Evolutionary conservation across 495 filamentous ascomycete genomes (phyloP), one percentile per base, ranked within the genome.

Genomic region (Aspergillus saccharolyticus): DNA sequence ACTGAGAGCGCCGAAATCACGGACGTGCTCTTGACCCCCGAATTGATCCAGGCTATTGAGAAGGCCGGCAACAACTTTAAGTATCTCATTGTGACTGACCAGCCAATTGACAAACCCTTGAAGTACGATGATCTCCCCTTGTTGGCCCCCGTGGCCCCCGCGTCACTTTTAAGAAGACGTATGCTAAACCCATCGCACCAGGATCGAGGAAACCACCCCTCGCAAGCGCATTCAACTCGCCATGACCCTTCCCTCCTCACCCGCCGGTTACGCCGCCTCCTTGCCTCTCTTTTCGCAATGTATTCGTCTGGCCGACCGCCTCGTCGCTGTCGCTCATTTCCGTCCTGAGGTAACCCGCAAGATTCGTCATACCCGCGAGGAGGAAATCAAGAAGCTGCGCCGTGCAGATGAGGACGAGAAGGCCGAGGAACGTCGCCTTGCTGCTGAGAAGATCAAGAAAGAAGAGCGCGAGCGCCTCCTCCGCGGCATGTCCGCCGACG

Each of bases 1-100:
- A 91, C 83, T 59, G 94, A 98, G 80, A 96, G 85, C 68, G 91
- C 91, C 22, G 95, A 97, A 72, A 84, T 98, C 62, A 96, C 91
- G n/a, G 90, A 97, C 16, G 77, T 83, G 14, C 70, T 97, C 43
- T 78, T 97, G 39, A 94, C 90, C 22, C 81, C 88, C 25, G 91
- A 96, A 60, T 77, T 98, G 48, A 82, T 91, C 66, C 80, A 88
- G 54, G 91, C 91, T 15, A 79, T 96, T 63, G 83, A 87, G 65
- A 73, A 85, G 54, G 90, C 91, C 7, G 91, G 92, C 14, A 87
- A 94, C 57, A 73, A 80, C 19, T 83, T 98, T 56, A 89, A 98
- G 70, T 93, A 89, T 61, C 72, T 97, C 56, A 90, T 98, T 62
- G 78, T 97, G 51, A 87, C 85, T 22, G 94, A 98, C 68, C 91